Percentiles rank a stretch among this genome's conserved stretches.
Evolutionary conservation across 2,329 filamentous ascomycete genomes (phyloP).

Genomic region (Aspergillus texensis): DNA sequence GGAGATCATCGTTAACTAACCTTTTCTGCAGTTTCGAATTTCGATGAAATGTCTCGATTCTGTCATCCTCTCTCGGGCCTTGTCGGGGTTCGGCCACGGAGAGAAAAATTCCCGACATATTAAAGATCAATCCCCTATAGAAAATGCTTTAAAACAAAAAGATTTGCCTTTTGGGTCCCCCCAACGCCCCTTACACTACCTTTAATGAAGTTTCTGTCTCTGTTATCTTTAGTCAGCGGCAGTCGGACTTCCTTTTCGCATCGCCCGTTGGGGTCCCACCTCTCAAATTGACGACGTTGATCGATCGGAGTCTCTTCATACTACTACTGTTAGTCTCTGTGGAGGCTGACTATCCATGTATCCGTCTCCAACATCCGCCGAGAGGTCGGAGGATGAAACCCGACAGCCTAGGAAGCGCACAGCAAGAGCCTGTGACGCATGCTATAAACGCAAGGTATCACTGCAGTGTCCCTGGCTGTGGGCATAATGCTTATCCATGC

Average conservation of each 20-base stretch:
- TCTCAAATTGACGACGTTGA: background rate
- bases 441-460: conserved; percentile 53
- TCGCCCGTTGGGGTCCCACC: background rate
- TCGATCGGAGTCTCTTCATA: background rate
- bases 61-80: background rate
- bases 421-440: conserved; percentile 52
- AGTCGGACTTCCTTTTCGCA: background rate
- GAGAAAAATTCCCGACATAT: background rate
- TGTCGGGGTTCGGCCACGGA: conserved; percentile 4
- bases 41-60: background rate
- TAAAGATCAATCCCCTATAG: background rate
- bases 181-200: background rate
- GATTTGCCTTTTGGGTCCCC: background rate
- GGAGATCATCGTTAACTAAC: background rate
- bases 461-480: background rate
- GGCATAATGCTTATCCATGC: conserved; percentile 4
- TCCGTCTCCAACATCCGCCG: conserved; percentile 18
- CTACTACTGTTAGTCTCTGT: background rate
- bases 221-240: conserved; percentile 13
- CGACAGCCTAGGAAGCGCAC: conserved; percentile 27
- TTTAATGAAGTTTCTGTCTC: background rate
- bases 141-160: background rate
- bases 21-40: background rate
- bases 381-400: conserved; percentile 25
- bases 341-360: conserved; percentile 15